Percentiles rank a stretch among this genome's conserved stretches.
Conservation (phyloP, 768 basidiomycete genomes). For the Collybiopsis luxurians region DNA sequence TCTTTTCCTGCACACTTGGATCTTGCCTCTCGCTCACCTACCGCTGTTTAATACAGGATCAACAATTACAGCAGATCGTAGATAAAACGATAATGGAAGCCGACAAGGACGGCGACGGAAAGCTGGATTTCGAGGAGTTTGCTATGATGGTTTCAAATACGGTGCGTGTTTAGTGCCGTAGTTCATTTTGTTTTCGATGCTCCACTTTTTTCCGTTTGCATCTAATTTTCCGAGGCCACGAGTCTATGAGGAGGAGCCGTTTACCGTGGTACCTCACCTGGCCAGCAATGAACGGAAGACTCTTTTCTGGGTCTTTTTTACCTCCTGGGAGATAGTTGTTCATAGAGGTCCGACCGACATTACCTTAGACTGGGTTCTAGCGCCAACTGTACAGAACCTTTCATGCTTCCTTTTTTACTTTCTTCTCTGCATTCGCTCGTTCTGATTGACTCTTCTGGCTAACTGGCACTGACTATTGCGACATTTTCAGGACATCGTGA, state of each 20-base stretch:
- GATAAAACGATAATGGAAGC: constrained; percentile 99
- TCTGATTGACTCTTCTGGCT: not conserved
- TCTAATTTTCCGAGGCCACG: no score
- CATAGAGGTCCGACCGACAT: no score
- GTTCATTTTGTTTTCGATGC: not conserved
- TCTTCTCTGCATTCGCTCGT: constrained; percentile 9
- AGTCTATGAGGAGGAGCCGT: no score
- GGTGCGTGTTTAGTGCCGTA: constrained; percentile 50
- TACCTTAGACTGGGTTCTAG: no score
- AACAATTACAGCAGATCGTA: constrained; percentile 98
- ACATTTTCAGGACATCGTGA: constrained; percentile 84
- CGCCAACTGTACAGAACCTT: no score
- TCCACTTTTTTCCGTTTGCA: no score
- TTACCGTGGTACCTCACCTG: no score
- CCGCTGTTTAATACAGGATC: constrained; percentile 63
- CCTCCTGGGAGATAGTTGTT: no score
- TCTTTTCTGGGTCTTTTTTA: no score
- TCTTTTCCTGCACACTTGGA: not conserved
- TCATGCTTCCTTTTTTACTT: not conserved
- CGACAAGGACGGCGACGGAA: constrained; percentile 96
- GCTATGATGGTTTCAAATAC: constrained; percentile 96
- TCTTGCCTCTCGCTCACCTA: no score
- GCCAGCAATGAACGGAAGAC: no score
- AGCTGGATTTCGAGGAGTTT: constrained; percentile 96
- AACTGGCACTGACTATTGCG: not conserved